Base-by-base conservation (phyloP, 306 rosid species). In the Astragalus glycyphyllos region DNA sequence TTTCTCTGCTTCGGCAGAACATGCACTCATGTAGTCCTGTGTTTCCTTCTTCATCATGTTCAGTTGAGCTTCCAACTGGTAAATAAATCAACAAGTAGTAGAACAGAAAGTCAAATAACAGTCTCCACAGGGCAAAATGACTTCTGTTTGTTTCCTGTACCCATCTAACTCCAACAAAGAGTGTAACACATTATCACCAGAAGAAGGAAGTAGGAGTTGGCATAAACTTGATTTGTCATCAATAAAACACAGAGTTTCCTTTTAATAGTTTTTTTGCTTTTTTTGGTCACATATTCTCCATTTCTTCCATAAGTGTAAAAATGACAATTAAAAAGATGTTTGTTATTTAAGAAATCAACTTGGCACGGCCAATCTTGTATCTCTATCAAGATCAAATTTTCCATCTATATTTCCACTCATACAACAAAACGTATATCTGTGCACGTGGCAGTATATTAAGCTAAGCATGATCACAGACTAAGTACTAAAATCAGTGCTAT, bases 31-130 rank as follows among this genome's bases (percentile, higher is more conserved):
- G 79, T 83, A 81, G 20, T 89, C 96, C 29, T 77, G 68, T 8
- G 73, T 85, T 82, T 91, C 97, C 44, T 83, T 86, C 86, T 71
- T 87, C 71, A 82, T 71, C 56, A 26, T 73, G 81, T 72, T 69
- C 62, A 77, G 15, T 64, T 80, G 84, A 73, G 82, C 77, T 82
- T 94, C 96, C 76, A 77, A 44, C 99, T 94, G 89, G 51, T 29
- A 13, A 57, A 76, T 46, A 66, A 64, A 77, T 49, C 42, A 72
- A 37, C 26, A 72, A 49, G 20, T 65, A 49, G 20, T 65, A 41
- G 59, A 54, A 69, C 20, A 61, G 35, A 31, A 38, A 26, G 66
- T 82, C 70, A 79, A 41, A 58, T 48, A 61, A 71, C 5, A 75
- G 51, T 34, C 41, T 23, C 42, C 37, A 55, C 13, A 66, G 4